Percentiles rank a stretch among this genome's conserved stretches.
Evolutionary conservation across 305 asterid genomes (phyloP).

Genomic region (Caryopteris hybrid): DNA sequence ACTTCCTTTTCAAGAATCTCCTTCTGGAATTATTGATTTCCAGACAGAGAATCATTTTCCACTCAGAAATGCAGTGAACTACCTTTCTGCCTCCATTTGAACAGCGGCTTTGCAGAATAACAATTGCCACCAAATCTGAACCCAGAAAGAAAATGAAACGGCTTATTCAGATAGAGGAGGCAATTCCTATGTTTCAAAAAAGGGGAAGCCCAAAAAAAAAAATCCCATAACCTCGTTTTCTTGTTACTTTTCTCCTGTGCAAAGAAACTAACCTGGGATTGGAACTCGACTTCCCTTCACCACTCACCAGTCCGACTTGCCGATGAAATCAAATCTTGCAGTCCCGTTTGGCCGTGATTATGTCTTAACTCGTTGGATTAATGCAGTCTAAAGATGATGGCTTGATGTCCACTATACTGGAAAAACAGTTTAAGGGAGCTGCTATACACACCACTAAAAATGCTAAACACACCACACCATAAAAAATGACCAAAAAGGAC

Average conservation of each 20-base stretch:
- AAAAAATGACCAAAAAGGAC: no score
- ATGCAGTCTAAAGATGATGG: no score
- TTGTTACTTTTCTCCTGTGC: neutral
- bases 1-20: neutral
- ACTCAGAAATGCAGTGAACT: constrained; percentile 2
- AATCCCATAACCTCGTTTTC: neutral
- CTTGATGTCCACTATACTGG: neutral
- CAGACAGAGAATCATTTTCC: neutral
- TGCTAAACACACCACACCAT: no score
- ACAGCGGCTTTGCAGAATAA: constrained; percentile 15
- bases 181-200: neutral
- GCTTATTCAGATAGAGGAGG: constrained; percentile 7
- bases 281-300: neutral
- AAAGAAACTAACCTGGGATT: constrained; percentile 13
- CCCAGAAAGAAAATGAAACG: neutral
- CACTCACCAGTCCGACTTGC: neutral
- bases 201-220: neutral
- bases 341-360: no score
- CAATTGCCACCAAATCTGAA: neutral
- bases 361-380: no score
- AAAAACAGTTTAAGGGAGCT: neutral
- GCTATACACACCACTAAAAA: no score
- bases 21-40: neutral
- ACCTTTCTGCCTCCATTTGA: constrained; percentile 72
- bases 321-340: neutral